Percentiles rank a stretch among this genome's conserved stretches.
These are phyloP conservation scores for Juglanconis oblonga DNA, from an alignment of 2,329 filamentous ascomycete genomes.

Conservation along the genomic window DNA sequence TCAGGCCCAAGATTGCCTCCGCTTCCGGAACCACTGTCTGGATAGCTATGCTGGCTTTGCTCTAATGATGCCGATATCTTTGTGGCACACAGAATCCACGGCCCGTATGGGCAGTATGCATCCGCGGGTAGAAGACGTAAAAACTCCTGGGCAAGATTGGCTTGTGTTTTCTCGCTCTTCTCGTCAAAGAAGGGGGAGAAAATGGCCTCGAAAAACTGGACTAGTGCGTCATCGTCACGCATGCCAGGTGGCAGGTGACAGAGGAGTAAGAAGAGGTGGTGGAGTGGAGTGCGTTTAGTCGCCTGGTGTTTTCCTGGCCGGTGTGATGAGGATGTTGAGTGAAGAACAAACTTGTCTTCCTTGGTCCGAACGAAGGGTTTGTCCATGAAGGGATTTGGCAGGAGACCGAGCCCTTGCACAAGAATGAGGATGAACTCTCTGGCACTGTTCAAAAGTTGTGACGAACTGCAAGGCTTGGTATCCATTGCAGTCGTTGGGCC, in stretches of 20 bases:
- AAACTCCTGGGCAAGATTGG: slow-evolving; percentile 50
- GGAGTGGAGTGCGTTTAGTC: slow-evolving; percentile 56
- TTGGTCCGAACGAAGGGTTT: slow-evolving; percentile 51
- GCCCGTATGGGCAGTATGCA: slow-evolving; percentile 42
- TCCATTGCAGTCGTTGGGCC: slow-evolving; percentile 40
- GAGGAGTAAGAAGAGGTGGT: slow-evolving; percentile 64
- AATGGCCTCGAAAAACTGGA: slow-evolving; percentile 45
- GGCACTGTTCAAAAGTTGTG: slow-evolving; percentile 54
- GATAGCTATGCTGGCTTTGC: slow-evolving; percentile 34
- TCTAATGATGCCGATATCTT: slow-evolving; percentile 43
- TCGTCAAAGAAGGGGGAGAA: slow-evolving; percentile 58
- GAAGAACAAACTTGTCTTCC: slow-evolving; percentile 57
- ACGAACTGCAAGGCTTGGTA: slow-evolving; percentile 41
- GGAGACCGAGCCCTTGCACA: slow-evolving; percentile 49
- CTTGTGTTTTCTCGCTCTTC: slow-evolving; percentile 41
- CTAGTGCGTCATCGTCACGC: slow-evolving; percentile 43
- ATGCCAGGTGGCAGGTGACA: slow-evolving; percentile 46
- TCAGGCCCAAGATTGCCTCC: slow-evolving; percentile 59
- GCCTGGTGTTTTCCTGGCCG: slow-evolving; percentile 50
- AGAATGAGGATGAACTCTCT: slow-evolving; percentile 48
- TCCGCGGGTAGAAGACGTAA: slow-evolving; percentile 47
- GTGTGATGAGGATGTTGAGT: slow-evolving; percentile 62
- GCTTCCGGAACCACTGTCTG: slow-evolving; percentile 35
- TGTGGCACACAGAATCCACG: slow-evolving; percentile 51
- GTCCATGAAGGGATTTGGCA: slow-evolving; percentile 58